Conservation (phyloP, 805 yeast genomes). For the Yarrowia sp. region DNA sequence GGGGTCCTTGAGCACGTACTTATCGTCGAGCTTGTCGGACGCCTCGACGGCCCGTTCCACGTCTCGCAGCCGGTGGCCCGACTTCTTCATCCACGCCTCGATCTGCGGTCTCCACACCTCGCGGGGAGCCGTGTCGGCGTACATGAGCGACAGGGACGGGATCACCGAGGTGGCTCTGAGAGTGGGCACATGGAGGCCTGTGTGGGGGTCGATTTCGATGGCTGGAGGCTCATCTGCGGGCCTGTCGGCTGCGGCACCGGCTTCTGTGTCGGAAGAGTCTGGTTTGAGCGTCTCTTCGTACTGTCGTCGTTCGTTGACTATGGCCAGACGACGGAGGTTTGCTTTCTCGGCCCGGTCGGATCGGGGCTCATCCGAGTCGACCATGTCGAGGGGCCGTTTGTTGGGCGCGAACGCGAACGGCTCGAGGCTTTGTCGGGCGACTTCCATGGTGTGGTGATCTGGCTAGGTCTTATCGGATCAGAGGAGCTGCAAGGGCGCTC, state of each 20-base stretch:
- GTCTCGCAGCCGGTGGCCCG: conserved; percentile 45
- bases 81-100: conserved; percentile 51
- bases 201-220: conserved; percentile 8
- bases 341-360: conserved; percentile 21
- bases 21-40: conserved; percentile 32
- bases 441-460: conserved; percentile 19
- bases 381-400: conserved; percentile 19
- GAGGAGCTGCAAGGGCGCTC: neutral
- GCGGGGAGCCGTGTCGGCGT: conserved; percentile 53
- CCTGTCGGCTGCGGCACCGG: neutral
- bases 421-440: conserved; percentile 29
- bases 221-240: neutral
- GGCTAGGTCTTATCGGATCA: neutral
- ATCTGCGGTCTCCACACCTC: conserved; percentile 51
- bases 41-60: conserved; percentile 30
- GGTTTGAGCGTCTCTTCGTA: conserved; percentile 25
- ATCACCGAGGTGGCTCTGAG: conserved; percentile 40
- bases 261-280: conserved; percentile 25
- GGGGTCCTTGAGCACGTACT: conserved; percentile 4
- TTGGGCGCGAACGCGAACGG: conserved; percentile 14
- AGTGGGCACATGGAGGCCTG: conserved; percentile 35
- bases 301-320: conserved; percentile 30
- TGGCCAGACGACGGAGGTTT: conserved; percentile 30
- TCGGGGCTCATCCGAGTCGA: conserved; percentile 25
- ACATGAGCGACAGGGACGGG: conserved; percentile 47